Base-by-base conservation (phyloP, 106 monocot species). In the Acanthochlamys bracteata region DNA sequence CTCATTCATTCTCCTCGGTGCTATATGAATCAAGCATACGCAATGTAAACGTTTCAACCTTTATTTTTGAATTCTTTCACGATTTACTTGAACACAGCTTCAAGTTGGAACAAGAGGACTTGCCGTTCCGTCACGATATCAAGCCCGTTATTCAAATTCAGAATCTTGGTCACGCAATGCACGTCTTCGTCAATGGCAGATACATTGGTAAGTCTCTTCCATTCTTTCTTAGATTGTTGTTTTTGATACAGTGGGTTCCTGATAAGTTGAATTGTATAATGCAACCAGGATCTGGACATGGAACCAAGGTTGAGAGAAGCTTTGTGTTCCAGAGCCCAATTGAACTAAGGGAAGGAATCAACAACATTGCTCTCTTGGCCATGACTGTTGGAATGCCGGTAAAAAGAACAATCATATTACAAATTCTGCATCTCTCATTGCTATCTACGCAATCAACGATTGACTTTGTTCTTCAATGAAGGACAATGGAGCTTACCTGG, bases 401-500 rank as follows among this genome's bases (percentile, higher is more conserved):
- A 72, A 74, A 58, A 11, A 39, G 4, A 33, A 33, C 4, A 33
- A 52, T 55, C 25, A 9, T 49, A 3, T 13, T 1, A 49, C 17
- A 17, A 3, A 49, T 49, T 14, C 12, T 2, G 10, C 12, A 12
- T 4, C 9, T 10, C 49, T 10, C 6, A 49, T 10, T 49, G 2
- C 12, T 49, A 49, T 17, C 9, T 49, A 49, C 12, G 9, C 9
- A 3, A 49, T 14, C 2, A 17, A 49, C 1, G 10, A 4, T 49
- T 17, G 2, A 49, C 2, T 14, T 41, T 22, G 4, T n/a, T 57
- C 17, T 60, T 39, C 22, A 25, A 17, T 74, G 41, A 59, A 98
- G 98, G 92, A 92, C 77, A 85, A 83, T 58, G 98, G 98, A 66
- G 78, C 83, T 39, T 81, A 77, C 52, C 53, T 98, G 52, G 98